Base-by-base conservation (phyloP, 495 filamentous ascomycete species). In the Evernia prunastri region DNA sequence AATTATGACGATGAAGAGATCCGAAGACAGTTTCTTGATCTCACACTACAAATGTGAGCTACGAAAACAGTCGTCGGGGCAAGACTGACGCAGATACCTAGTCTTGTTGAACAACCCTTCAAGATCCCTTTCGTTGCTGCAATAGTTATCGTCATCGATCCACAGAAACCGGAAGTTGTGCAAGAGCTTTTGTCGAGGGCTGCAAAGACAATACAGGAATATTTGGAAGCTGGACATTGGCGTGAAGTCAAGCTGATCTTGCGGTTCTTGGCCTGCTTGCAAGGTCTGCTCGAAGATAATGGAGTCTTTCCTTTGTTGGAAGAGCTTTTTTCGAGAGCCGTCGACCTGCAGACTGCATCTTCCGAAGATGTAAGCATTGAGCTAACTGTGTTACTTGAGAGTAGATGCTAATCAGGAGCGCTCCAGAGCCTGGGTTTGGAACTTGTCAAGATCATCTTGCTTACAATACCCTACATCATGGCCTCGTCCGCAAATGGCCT, bases 81-180 rank as follows among this genome's bases (percentile, higher is more conserved):
- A 37, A 25, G 27, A 35, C 47, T 51, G 4, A 61, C 31, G 57
- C 31, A 37, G 63, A 33, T 39, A n/a, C 56, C 66, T 37, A 84
- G 80, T 49, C 79, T 87, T 49, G 69, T 92, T 27, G 94, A 99
- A 76, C 94, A 99, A 75, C 93, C 95, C 0, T 87, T 99, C 75
- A 97, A 97, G 77, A 93, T 91, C 59, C 95, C 94, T 3, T 97
- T 96, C 72, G 80, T 94, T 59, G 92, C 91, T 35, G 88, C 87
- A 31, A 85, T 92, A 5, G 80, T 92, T 35, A 79, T 96, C 57
- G 82, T 89, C 53, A 79, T 84, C 63, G 94, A 97, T 76, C 79
- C 81, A 40, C 75, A 87, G 64, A 90, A 89, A 61, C 81, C 86
- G 27, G 88, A 93, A 65, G 77, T 94, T 42, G 81, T 86, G 35